Evolutionary conservation across 768 basidiomycete genomes (phyloP).

Genomic region (Dentipellis sp.): DNA sequence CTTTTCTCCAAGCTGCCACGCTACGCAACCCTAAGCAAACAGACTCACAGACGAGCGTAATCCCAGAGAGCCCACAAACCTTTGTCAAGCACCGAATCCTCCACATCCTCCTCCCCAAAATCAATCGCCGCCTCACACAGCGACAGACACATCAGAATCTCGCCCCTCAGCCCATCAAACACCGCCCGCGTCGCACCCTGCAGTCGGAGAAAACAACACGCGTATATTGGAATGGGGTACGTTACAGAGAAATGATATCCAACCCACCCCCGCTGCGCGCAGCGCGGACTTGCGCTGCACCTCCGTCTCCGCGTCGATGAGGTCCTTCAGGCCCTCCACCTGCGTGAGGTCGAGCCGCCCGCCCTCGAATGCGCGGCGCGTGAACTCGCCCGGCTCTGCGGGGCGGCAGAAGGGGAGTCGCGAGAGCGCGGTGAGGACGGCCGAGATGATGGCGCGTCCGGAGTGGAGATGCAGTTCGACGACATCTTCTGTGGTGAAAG

Average conservation of each 20-base stretch:
- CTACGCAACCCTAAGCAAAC: no score
- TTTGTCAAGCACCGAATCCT: conserved; percentile 68
- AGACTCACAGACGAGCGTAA: no score
- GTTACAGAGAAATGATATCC: conserved; percentile 1
- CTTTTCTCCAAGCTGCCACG: no score
- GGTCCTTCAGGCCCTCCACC: conserved; percentile 80
- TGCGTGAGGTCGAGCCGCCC: conserved; percentile 83
- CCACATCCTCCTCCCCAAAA: conserved; percentile 88
- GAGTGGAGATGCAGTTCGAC: conserved; percentile 86
- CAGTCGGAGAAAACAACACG: not conserved
- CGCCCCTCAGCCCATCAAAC: conserved; percentile 54
- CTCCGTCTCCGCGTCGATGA: conserved; percentile 86
- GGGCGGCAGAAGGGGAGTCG: conserved; percentile 57
- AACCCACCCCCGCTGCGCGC: conserved; percentile 54
- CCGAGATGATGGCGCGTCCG: conserved; percentile 68
- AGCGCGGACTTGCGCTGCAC: conserved; percentile 68
- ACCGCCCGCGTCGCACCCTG: conserved; percentile 56
- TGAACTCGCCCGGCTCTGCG: conserved; percentile 86
- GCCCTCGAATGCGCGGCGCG: conserved; percentile 69
- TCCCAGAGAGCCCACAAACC: conserved; percentile 30
- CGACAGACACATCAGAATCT: conserved; percentile 66
- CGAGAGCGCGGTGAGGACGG: conserved; percentile 58
- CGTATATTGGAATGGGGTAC: not conserved
- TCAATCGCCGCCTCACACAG: conserved; percentile 86
- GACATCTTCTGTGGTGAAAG: conserved; percentile 78